These are phyloP conservation scores for Penicillium sp. DNA, from an alignment of 2,329 filamentous ascomycete genomes.

Conservation along the genomic window DNA sequence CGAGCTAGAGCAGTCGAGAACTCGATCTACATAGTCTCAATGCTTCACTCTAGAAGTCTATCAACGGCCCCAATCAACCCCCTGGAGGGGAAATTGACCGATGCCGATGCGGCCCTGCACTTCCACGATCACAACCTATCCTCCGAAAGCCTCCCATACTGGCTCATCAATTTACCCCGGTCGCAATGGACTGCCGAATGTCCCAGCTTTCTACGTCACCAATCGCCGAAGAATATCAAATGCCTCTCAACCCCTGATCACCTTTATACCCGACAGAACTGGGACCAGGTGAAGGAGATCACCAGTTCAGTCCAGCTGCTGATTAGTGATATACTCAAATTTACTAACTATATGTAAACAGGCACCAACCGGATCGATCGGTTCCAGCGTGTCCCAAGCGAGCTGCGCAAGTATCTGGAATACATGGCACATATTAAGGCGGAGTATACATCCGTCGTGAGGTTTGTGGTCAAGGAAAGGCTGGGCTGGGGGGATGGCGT, in stretches of 20 bases:
- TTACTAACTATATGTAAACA: conserved; percentile 21
- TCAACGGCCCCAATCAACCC: conserved; percentile 24
- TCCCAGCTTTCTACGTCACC: conserved; percentile 65
- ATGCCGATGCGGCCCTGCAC: conserved; percentile 14
- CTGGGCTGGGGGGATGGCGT: conserved; percentile 62
- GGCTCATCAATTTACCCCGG: conserved; percentile 75
- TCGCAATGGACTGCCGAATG: conserved; percentile 63
- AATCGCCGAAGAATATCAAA: conserved; percentile 64
- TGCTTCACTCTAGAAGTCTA: conserved; percentile 10
- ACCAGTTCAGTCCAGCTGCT: conserved; percentile 44
- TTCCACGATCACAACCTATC: conserved; percentile 11
- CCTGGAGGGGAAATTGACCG: conserved; percentile 22
- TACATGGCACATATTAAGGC: conserved; percentile 64
- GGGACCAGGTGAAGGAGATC: conserved; percentile 66
- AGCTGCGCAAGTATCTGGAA: conserved; percentile 73
- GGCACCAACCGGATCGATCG: conserved; percentile 66
- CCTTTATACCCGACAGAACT: conserved; percentile 62
- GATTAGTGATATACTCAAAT: background rate
- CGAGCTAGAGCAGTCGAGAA: background rate
- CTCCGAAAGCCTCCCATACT: conserved; percentile 58
- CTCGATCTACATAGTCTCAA: background rate
- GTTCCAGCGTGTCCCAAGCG: conserved; percentile 74
- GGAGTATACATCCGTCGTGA: conserved; percentile 72
- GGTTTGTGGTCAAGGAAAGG: conserved; percentile 69
- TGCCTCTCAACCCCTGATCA: conserved; percentile 71